These are phyloP conservation scores for Gyromitra esculenta DNA, from an alignment of 2,329 filamentous ascomycete species.

Conservation along the genomic window DNA sequence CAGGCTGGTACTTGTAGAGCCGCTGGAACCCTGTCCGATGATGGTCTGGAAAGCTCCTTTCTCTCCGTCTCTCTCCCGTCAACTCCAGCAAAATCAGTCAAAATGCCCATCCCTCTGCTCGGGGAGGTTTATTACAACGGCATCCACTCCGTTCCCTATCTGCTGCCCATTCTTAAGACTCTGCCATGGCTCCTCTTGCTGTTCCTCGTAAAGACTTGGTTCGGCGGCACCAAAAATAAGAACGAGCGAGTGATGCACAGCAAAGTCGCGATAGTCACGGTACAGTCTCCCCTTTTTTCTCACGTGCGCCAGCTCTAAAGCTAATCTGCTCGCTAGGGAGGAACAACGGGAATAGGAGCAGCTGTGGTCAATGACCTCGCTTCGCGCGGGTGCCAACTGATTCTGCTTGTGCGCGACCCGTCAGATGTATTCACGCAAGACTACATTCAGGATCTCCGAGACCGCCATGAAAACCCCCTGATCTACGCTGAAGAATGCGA, in stretches of 20 bases:
- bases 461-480: slow-evolving; percentile 79
- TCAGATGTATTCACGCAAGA: slow-evolving; percentile 91
- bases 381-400: slow-evolving; percentile 82
- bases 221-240: slow-evolving; percentile 76
- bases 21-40: slow-evolving; percentile 8
- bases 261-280: slow-evolving; percentile 92
- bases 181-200: slow-evolving; percentile 66
- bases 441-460: slow-evolving; percentile 87
- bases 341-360: slow-evolving; percentile 91
- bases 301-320: not conserved
- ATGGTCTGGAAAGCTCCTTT: slow-evolving; percentile 38
- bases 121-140: slow-evolving; percentile 67
- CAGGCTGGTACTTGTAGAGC: slow-evolving; percentile 10
- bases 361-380: slow-evolving; percentile 79
- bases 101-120: slow-evolving; percentile 72
- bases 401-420: slow-evolving; percentile 85
- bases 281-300: slow-evolving; percentile 59
- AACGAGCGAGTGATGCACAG: slow-evolving; percentile 89
- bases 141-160: slow-evolving; percentile 66
- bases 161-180: slow-evolving; percentile 66
- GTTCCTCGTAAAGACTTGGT: slow-evolving; percentile 76
- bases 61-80: slow-evolving; percentile 12
- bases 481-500: slow-evolving; percentile 97
- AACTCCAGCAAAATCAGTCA: slow-evolving; percentile 50
- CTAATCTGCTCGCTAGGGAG: slow-evolving; percentile 68